phyloP scores from a whole-genome alignment of 495 filamentous ascomycete genomes.

The Pyrenula massariospora region DNA sequence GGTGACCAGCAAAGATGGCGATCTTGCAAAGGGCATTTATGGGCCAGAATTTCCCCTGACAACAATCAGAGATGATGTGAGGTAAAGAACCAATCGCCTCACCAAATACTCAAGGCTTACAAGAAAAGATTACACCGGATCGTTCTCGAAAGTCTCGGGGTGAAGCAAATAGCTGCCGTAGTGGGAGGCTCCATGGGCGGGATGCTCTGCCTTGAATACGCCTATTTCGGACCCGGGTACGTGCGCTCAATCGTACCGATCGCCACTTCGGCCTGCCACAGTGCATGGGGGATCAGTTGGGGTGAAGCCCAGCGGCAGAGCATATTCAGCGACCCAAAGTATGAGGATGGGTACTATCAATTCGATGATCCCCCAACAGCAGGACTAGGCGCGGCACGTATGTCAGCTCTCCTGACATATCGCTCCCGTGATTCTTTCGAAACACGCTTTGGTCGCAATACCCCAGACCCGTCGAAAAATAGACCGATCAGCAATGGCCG shows the following conservation, averaged over 20 bases:
- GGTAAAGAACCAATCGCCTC: slow-evolving; percentile 37
- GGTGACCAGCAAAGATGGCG: slow-evolving; percentile 75
- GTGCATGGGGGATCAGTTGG: slow-evolving; percentile 99
- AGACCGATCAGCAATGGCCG: slow-evolving; percentile 66
- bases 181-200: slow-evolving; percentile 98
- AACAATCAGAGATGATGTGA: slow-evolving; percentile 90
- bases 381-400: slow-evolving; percentile 87
- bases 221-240: slow-evolving; percentile 91
- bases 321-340: slow-evolving; percentile 97
- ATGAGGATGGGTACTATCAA: slow-evolving; percentile 89
- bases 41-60: slow-evolving; percentile 95
- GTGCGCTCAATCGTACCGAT: slow-evolving; percentile 87
- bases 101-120: slow-evolving; percentile 6
- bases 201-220: slow-evolving; percentile 94
- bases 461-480: slow-evolving; percentile 62
- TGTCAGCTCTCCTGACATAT: slow-evolving; percentile 93
- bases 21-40: slow-evolving; percentile 63
- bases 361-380: slow-evolving; percentile 72
- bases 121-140: slow-evolving; percentile 69
- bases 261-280: slow-evolving; percentile 87
- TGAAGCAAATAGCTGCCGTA: slow-evolving; percentile 75
- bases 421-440: slow-evolving; percentile 95
- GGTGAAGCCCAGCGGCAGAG: slow-evolving; percentile 94
- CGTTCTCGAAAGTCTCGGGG: slow-evolving; percentile 78
- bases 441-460: slow-evolving; percentile 86